Evolutionary conservation across 495 filamentous ascomycete genomes (phyloP).

Genomic region (Penicillium canescens): DNA sequence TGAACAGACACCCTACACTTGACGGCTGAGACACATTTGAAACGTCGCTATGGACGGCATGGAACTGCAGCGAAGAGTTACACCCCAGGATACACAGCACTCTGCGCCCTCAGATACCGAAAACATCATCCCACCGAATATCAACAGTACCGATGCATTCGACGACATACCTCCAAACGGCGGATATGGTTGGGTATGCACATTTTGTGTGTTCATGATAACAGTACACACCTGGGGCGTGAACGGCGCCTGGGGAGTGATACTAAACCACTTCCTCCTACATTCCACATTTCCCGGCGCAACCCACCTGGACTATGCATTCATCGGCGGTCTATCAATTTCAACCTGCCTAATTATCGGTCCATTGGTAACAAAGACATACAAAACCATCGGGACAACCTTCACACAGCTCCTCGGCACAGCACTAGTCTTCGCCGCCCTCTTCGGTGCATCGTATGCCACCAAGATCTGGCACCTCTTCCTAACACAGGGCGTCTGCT

Average conservation of each 20-base stretch:
- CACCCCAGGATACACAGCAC: no score
- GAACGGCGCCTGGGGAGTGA: constrained; percentile 19
- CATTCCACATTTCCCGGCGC: constrained; percentile 8
- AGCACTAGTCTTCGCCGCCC: constrained; percentile 33
- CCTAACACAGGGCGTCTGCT: constrained; percentile 49
- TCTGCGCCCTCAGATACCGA: no score
- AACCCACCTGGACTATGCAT: constrained; percentile 10
- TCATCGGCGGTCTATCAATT: constrained; percentile 11
- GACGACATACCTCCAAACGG: constrained; percentile 25
- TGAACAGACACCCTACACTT: no score
- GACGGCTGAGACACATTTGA: no score
- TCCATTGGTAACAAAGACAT: constrained; percentile 18
- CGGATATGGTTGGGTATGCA: constrained; percentile 48
- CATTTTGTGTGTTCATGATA: constrained; percentile 31
- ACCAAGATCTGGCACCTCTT: constrained; percentile 51
- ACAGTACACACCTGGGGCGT: constrained; percentile 46
- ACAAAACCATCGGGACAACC: constrained; percentile 37
- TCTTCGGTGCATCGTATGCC: constrained; percentile 50
- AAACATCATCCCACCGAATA: no score
- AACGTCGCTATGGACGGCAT: no score
- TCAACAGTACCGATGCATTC: background rate
- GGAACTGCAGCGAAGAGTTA: no score
- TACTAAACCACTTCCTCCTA: constrained; percentile 7
- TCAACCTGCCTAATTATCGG: constrained; percentile 3
- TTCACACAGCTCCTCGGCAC: constrained; percentile 43